Percentiles rank a stretch among this genome's conserved stretches.
phyloP scores from a whole-genome alignment of 768 basidiomycete genomes.

The Suillus plorans region DNA sequence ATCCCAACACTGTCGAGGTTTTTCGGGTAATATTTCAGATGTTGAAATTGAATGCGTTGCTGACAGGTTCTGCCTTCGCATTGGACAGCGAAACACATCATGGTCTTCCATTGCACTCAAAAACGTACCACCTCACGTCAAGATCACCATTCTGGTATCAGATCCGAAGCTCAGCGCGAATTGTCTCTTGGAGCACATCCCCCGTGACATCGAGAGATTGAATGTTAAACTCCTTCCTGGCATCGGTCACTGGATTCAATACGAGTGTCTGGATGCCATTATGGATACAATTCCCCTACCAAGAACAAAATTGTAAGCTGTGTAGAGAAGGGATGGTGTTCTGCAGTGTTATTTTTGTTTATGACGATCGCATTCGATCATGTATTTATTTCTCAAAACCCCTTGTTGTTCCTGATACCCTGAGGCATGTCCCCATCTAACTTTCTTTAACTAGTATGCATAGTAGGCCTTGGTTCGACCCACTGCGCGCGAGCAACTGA shows the following conservation, averaged over 20 bases:
- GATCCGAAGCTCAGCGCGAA: slow-evolving; percentile 14
- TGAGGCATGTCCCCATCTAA: neutral
- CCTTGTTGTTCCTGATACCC: neutral
- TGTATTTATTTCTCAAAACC: neutral
- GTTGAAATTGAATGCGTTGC: neutral
- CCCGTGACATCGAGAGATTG: neutral
- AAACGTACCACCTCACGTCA: slow-evolving; percentile 5
- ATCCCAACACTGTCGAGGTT: neutral
- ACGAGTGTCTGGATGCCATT: slow-evolving; percentile 22
- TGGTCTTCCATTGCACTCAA: slow-evolving; percentile 19
- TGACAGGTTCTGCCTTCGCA: neutral
- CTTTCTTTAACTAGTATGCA: neutral
- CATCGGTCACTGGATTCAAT: slow-evolving; percentile 26
- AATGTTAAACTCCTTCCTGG: slow-evolving; percentile 9
- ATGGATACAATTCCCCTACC: slow-evolving; percentile 13
- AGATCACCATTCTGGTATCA: slow-evolving; percentile 16
- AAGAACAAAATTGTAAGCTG: neutral
- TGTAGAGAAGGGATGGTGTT: neutral
- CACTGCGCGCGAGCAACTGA: neutral
- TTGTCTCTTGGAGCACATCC: slow-evolving; percentile 12
- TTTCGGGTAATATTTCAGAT: neutral
- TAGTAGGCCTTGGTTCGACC: neutral
- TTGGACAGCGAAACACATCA: slow-evolving; percentile 10
- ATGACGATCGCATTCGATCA: neutral
- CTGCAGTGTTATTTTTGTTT: neutral